Conservation (phyloP, 2,329 filamentous ascomycete species). For the Alternaria brassicicola region DNA sequence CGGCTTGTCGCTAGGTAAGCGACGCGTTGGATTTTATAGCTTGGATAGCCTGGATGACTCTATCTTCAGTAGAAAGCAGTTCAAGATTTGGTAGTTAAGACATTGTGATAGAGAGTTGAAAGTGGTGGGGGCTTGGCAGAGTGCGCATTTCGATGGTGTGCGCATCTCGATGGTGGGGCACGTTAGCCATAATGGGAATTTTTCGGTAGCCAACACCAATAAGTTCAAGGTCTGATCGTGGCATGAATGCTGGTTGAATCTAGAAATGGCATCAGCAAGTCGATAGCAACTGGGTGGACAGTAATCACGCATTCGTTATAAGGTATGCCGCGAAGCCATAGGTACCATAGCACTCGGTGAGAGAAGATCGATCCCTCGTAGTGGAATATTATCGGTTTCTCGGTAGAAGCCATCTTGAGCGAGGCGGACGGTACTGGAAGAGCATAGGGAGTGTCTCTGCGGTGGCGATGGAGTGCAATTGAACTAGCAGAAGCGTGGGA, state of each 20-base stretch:
- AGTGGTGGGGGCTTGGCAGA: too few species aligned
- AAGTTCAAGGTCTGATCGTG: conserved; percentile 36
- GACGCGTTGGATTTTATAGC: too few species aligned
- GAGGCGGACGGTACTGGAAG: too few species aligned
- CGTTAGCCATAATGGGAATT: conserved; percentile 40
- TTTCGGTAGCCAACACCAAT: conserved; percentile 49
- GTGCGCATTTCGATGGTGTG: too few species aligned
- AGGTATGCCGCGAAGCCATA: conserved; percentile 67
- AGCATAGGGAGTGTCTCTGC: neutral
- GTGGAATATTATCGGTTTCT: conserved; percentile 68
- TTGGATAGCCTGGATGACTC: too few species aligned
- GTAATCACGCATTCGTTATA: conserved; percentile 70
- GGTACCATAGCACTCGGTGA: conserved; percentile 69
- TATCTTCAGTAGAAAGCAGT: too few species aligned
- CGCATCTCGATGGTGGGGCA: too few species aligned
- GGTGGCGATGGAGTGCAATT: neutral
- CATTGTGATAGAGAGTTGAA: too few species aligned
- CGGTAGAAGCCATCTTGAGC: conserved; percentile 26
- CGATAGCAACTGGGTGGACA: neutral
- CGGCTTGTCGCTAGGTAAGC: too few species aligned
- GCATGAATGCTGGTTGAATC: conserved; percentile 61
- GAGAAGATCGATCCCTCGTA: conserved; percentile 71
- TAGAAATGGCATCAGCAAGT: conserved; percentile 35
- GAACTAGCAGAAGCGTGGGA: neutral
- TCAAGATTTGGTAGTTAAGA: too few species aligned